Conservation (phyloP, 208 protist species). For the Leishmania guyanensis region DNA sequence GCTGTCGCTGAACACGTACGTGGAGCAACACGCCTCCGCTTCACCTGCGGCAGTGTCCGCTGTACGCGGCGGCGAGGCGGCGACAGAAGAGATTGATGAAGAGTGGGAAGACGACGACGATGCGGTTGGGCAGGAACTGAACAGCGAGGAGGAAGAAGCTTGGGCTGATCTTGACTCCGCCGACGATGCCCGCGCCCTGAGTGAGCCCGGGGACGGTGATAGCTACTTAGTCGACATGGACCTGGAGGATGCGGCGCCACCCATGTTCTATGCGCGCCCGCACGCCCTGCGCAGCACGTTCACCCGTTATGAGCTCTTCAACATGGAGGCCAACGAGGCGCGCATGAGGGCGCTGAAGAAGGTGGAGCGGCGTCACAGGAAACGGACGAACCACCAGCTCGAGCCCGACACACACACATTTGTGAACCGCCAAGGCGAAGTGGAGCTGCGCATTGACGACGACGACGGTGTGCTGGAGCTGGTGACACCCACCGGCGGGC, state of each 20-base stretch:
- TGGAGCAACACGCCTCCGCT: conserved; percentile 20
- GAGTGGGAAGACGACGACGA: conserved; percentile 37
- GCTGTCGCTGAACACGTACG: conserved; percentile 30
- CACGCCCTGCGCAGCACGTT: conserved; percentile 40
- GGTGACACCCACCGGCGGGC: conserved; percentile 26
- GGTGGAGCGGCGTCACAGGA: conserved; percentile 47
- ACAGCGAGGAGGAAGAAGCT: conserved; percentile 68
- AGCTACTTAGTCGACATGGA: conserved; percentile 37
- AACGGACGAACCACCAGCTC: conserved; percentile 78
- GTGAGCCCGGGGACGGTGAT: conserved; percentile 34
- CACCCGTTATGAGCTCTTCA: conserved; percentile 80
- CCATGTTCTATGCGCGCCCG: conserved; percentile 79
- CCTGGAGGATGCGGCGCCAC: conserved; percentile 35
- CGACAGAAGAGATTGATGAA: conserved; percentile 20
- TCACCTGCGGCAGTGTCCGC: neutral
- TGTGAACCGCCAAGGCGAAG: conserved; percentile 76
- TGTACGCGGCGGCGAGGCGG: conserved; percentile 3
- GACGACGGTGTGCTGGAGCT: conserved; percentile 88
- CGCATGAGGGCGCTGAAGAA: conserved; percentile 38
- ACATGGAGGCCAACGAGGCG: conserved; percentile 62
- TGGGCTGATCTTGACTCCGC: conserved; percentile 72
- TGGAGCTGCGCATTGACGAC: conserved; percentile 86
- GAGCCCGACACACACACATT: conserved; percentile 75
- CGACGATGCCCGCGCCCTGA: conserved; percentile 38
- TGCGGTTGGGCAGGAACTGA: conserved; percentile 46